Evolutionary conservation across 108 stramenopile species (phyloP).

Genomic region (Schizochytrium sp.): DNA sequence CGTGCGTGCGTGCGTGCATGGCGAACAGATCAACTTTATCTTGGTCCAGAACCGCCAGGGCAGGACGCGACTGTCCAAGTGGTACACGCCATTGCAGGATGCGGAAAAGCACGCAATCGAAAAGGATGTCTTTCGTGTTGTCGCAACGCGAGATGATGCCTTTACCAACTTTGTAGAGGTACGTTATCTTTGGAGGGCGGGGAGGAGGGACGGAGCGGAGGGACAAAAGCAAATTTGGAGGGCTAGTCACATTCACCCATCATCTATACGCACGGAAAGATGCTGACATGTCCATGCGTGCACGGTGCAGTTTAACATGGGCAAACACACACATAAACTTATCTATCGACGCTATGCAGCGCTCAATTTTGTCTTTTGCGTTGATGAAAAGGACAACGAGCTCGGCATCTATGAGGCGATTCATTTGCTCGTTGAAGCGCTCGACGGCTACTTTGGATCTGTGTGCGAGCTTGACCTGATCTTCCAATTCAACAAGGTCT

Average conservation of each 20-base stretch:
- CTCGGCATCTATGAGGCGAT: slow-evolving; percentile 88
- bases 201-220: background rate
- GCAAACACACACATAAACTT: slow-evolving; percentile 74
- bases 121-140: slow-evolving; percentile 88
- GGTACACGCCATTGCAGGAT: slow-evolving; percentile 45
- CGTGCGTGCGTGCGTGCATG: too few species aligned
- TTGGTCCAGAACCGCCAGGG: slow-evolving; percentile 97
- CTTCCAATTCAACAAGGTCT: slow-evolving; percentile 91
- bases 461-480: slow-evolving; percentile 88
- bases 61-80: slow-evolving; percentile 97
- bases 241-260: background rate
- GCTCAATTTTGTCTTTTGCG: slow-evolving; percentile 93
- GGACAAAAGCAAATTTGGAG: background rate
- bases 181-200: background rate
- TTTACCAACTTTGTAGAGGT: slow-evolving; percentile 98
- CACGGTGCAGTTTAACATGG: slow-evolving; percentile 50
- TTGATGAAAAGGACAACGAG: slow-evolving; percentile 96
- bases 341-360: slow-evolving; percentile 98
- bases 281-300: background rate
- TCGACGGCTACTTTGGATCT: slow-evolving; percentile 75
- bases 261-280: background rate
- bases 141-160: slow-evolving; percentile 87
- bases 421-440: slow-evolving; percentile 93
- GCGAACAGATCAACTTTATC: slow-evolving; percentile 88
- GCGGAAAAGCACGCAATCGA: slow-evolving; percentile 89